phyloP scores from a whole-genome alignment of 306 rosid genomes.

The Gastrolobium villosum region DNA sequence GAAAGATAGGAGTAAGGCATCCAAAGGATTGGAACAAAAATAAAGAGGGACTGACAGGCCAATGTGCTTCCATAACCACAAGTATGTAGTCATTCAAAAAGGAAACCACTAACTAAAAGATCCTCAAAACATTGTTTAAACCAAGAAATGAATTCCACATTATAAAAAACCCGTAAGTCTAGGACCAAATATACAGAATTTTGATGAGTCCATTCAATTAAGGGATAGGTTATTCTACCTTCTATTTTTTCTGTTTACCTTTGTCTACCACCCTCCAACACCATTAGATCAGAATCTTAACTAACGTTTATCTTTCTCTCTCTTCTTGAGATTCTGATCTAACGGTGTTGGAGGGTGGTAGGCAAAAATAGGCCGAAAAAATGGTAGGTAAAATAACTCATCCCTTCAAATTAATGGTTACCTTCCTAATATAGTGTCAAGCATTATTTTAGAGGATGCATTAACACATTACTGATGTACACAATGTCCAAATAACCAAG shows the following conservation, averaged over 20 bases:
- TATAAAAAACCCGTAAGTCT: not conserved
- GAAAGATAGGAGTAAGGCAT: not conserved
- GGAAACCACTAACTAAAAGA: not conserved
- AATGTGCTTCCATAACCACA: not conserved
- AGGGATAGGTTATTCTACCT: too few relatives aligned
- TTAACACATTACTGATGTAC: not conserved
- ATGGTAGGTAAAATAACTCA: too few relatives aligned
- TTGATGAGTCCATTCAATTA: not conserved
- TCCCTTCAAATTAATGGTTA: too few relatives aligned
- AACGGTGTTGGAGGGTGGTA: too few relatives aligned
- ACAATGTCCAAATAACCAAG: slow-evolving; percentile 39
- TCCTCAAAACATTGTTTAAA: slow-evolving; percentile 10
- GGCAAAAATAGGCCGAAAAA: too few relatives aligned
- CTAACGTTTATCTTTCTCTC: too few relatives aligned
- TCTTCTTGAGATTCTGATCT: too few relatives aligned
- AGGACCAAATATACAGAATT: not conserved
- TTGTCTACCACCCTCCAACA: too few relatives aligned
- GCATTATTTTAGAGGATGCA: slow-evolving; percentile 13
- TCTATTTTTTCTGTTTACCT: too few relatives aligned
- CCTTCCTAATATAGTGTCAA: not conserved
- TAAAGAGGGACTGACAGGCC: not conserved
- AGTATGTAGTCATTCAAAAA: slow-evolving; percentile 8
- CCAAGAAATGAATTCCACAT: not conserved
- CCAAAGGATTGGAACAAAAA: slow-evolving; percentile 23
- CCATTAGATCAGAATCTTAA: too few relatives aligned